These are phyloP conservation scores for Camellia granthamiana DNA, from an alignment of 148 eudicot genomes.

Conservation along the genomic window DNA sequence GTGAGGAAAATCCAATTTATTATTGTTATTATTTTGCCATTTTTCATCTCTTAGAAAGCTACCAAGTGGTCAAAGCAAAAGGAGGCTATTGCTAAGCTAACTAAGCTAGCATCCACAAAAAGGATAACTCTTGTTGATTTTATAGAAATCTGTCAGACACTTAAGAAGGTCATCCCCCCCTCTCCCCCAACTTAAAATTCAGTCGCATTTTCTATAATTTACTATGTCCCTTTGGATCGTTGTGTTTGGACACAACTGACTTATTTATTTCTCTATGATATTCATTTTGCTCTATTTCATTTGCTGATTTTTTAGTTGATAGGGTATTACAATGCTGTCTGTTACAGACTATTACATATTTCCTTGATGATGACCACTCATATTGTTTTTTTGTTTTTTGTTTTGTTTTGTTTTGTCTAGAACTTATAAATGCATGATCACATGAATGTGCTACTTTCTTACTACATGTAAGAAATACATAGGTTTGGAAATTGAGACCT, in stretches of 20 bases:
- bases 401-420: not conserved
- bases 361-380: not conserved
- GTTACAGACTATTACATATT: not conserved
- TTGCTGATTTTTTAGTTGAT: not conserved
- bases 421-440: not conserved
- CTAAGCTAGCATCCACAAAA: constrained; percentile 95
- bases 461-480: not conserved
- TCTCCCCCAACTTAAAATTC: not conserved
- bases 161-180: constrained; percentile 65
- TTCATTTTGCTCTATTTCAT: not conserved
- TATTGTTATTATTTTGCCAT: not conserved
- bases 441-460: not conserved
- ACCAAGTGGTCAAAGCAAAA: constrained; percentile 96
- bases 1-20: not conserved
- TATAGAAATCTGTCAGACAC: constrained; percentile 81
- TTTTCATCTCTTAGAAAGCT: constrained; percentile 67
- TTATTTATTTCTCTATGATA: not conserved
- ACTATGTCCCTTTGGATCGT: not conserved
- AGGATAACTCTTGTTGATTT: constrained; percentile 97
- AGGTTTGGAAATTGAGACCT: not conserved
- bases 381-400: not conserved
- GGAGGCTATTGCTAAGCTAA: constrained; percentile 94
- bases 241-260: not conserved
- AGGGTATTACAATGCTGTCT: not conserved
- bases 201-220: not conserved